These are phyloP conservation scores for Picea glauca DNA, from an alignment of 75 land plant genomes.

Conservation along the genomic window DNA sequence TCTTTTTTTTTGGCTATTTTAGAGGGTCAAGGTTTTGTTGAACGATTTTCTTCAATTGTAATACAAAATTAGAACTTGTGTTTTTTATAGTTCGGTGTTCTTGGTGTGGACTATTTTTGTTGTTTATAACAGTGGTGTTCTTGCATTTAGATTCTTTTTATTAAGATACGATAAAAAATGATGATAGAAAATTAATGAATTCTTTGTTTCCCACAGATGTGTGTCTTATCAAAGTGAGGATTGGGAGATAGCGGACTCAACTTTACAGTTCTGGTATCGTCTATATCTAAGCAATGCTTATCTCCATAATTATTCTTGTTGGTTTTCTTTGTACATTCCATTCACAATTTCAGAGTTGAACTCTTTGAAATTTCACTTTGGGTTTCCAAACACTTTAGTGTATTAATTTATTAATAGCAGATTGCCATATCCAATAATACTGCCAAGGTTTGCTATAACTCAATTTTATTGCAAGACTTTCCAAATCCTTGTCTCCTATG, in stretches of 20 bases:
- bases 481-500: too few species aligned
- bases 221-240: conserved; percentile 84
- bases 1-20: neutral
- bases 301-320: neutral
- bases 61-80: neutral
- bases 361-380: neutral
- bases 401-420: too few species aligned
- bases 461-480: too few species aligned
- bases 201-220: conserved; percentile 52
- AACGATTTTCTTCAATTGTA: neutral
- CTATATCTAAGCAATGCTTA: neutral
- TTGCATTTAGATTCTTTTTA: neutral
- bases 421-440: too few species aligned
- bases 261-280: conserved; percentile 85
- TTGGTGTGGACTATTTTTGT: neutral
- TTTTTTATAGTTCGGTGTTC: neutral
- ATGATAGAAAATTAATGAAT: neutral
- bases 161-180: neutral
- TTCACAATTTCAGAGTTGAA: neutral
- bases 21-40: too few species aligned
- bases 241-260: conserved; percentile 97
- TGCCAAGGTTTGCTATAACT: too few species aligned
- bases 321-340: neutral
- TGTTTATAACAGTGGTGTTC: neutral
- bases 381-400: too few species aligned